Evolutionary conservation across 306 rosid species (phyloP), one percentile per base, ranked within the genome.

Genomic region (Aeschynomene evenia): DNA sequence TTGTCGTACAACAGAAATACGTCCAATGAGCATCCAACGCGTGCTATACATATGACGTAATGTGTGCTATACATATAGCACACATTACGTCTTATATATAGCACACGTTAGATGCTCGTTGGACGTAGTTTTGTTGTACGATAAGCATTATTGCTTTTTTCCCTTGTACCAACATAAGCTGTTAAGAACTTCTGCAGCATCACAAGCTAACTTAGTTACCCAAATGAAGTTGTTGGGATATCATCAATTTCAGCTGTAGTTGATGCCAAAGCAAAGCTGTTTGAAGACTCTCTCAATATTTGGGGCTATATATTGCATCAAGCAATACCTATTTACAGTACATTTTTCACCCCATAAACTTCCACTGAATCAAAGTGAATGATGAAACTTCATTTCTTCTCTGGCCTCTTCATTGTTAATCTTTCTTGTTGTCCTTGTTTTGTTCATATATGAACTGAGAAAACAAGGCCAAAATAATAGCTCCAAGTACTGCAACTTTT

Each of bases 401-500:
- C 81, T n/a, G n/a, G n/a, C 78, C 33, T 67, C 76, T 52, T 59
- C 52, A 13, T 51, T 76, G 37, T 79, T 75, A 24, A 16, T 79
- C 80, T 72, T 80, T 55, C 71, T 86, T 57, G 51, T 74, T 76
- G 74, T 61, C 82, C 77, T 62, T 65, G 39, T 63, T 82, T 77
- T 88, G 96, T 83, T 91, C 92, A 60, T 80, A 76, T 79, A 84
- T 69, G 81, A 82, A 79, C 66, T 74, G 87, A 63, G 86, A 53
- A 54, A 86, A 42, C 68, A 85, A 76, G 63, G 76, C 88, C 63
- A 81, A 83, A 11, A 94, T 73, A 80, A 85, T 70, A 45, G 74
- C 91, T 60, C 88, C 95, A 26, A 85, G 89, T 79, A 73, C 73
- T 22, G 82, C 89, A 36, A 80, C 85, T 78, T 81, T 94, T 50